Conservation (phyloP, 805 yeast species). For the Barnettozyma wickerhamii region DNA sequence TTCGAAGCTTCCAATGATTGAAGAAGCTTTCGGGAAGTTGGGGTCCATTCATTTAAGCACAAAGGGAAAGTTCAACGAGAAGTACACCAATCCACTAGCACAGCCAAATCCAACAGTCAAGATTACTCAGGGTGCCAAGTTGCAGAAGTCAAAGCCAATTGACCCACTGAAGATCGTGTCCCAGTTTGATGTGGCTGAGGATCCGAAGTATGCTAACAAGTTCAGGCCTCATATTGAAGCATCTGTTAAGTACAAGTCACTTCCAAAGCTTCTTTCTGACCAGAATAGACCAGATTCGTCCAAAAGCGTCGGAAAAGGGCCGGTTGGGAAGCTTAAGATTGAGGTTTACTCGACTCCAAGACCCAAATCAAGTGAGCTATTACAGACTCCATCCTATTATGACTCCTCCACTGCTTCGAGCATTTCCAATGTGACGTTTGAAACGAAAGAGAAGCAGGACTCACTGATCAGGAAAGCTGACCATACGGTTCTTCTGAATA, state of each 20-base stretch:
- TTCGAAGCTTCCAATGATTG: constrained; percentile 22
- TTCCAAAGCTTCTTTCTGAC: constrained; percentile 22
- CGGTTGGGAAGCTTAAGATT: constrained; percentile 12
- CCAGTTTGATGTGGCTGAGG: constrained; percentile 3
- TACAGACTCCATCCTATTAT: constrained; percentile 26
- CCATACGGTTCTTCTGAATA: no score
- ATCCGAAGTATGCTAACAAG: constrained; percentile 4
- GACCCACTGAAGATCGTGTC: constrained; percentile 1
- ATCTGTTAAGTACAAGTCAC: constrained; percentile 16
- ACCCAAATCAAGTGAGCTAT: constrained; percentile 26
- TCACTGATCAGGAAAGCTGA: constrained; percentile 4
- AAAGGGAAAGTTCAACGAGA: constrained; percentile 28
- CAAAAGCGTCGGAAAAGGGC: not conserved
- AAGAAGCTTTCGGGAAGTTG: constrained; percentile 22
- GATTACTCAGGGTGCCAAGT: no score
- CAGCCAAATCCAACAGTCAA: no score
- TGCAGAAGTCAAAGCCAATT: constrained; percentile 4
- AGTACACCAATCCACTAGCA: constrained; percentile 3
- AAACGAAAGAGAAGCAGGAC: constrained; percentile 12
- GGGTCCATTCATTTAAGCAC: constrained; percentile 27
- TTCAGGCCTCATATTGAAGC: constrained; percentile 17
- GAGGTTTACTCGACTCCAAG: constrained; percentile 26
- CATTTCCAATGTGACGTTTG: constrained; percentile 25
- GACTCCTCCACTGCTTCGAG: constrained; percentile 24
- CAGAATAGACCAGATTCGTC: not conserved